Percentiles rank a stretch among this genome's conserved stretches.
phyloP scores from a whole-genome alignment of 2,329 filamentous ascomycete genomes.

The Graphilbum sp. region DNA sequence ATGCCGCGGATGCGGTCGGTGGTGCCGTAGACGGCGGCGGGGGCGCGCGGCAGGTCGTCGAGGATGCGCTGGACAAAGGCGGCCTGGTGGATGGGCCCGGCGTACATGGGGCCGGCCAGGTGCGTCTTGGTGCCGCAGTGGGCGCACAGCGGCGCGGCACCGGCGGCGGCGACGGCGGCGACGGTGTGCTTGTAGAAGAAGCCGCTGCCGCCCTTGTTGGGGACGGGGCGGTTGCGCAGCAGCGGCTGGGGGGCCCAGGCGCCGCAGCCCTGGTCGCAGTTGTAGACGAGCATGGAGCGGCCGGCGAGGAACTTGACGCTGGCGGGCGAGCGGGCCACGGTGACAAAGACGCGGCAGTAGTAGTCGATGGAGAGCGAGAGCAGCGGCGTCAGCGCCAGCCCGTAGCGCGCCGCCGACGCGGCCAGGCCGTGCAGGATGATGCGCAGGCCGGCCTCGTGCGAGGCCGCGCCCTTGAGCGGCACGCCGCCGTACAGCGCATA shows the following conservation, averaged over 20 bases:
- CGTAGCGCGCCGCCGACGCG: conserved; percentile 66
- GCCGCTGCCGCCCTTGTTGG: conserved; percentile 54
- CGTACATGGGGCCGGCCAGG: conserved; percentile 88
- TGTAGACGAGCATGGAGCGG: conserved; percentile 87
- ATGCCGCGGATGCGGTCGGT: conserved; percentile 74
- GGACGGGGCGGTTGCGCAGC: conserved; percentile 47
- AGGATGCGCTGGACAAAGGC: conserved; percentile 71
- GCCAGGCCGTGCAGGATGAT: conserved; percentile 74
- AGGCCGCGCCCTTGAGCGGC: conserved; percentile 68
- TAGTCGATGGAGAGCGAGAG: conserved; percentile 93
- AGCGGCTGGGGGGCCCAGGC: conserved; percentile 75
- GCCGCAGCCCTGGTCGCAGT: conserved; percentile 82
- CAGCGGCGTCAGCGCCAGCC: conserved; percentile 75
- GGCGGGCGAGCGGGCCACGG: conserved; percentile 60
- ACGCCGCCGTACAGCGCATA: conserved; percentile 87
- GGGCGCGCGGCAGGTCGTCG: conserved; percentile 48
- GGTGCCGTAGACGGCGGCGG: conserved; percentile 61
- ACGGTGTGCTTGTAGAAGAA: conserved; percentile 66
- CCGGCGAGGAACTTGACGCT: conserved; percentile 82
- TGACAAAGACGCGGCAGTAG: conserved; percentile 79
- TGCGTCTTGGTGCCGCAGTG: conserved; percentile 83
- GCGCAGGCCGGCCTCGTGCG: conserved; percentile 78
- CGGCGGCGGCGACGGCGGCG: conserved; percentile 50
- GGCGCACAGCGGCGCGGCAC: conserved; percentile 41
- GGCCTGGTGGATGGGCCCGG: conserved; percentile 69